Evolutionary conservation across 306 rosid species (phyloP), one percentile per base, ranked within the genome.

Genomic region (Trifolium pratense): DNA sequence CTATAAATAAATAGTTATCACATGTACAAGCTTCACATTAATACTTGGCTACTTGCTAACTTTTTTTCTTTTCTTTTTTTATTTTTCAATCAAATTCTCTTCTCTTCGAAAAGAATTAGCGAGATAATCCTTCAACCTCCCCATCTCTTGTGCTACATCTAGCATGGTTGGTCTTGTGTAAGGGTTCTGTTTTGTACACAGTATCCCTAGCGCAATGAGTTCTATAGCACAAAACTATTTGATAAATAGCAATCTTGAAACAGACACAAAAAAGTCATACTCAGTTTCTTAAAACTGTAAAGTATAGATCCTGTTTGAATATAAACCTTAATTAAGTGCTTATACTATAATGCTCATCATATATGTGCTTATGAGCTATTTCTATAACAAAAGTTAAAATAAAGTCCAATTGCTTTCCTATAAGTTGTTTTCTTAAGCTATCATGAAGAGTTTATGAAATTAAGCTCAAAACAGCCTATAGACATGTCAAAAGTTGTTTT

Each of bases 161-260:
- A 77, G 40, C 98, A 94, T 94, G 77, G 20, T 88, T 59, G 98
- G 98, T 68, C 98, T 85, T 62, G 84, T 74, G 14, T 94, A 74
- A 70, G 96, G 89, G 62, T 61, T 86, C 79, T 69, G 66, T 71
- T 87, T 94, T 4, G 97, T 91, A 89, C 97, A 94, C 57, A 94
- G 63, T 4, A 94, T 89, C 12, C 97, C 97, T 43, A 87, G 59
- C 74, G 91, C 96, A 36, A 94, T 80, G 80, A 94, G 78, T 20
- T 23, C 26, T 25, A 60, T 20, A 16, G 15, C 71, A 82, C 48
- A 63, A 20, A 71, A 53, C 56, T 56, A 37, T 66, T 69, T 48
- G 26, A 78, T 61, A 37, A 77, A 56, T 48, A 32, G 52, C 42
- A 55, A 21, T 20, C 2, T 13, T 48, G n/a, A 48, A 2, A n/a